Evolutionary conservation across 2,329 filamentous ascomycete species (phyloP), one percentile per base, ranked within the genome.

Genomic region (Colletotrichum horii): DNA sequence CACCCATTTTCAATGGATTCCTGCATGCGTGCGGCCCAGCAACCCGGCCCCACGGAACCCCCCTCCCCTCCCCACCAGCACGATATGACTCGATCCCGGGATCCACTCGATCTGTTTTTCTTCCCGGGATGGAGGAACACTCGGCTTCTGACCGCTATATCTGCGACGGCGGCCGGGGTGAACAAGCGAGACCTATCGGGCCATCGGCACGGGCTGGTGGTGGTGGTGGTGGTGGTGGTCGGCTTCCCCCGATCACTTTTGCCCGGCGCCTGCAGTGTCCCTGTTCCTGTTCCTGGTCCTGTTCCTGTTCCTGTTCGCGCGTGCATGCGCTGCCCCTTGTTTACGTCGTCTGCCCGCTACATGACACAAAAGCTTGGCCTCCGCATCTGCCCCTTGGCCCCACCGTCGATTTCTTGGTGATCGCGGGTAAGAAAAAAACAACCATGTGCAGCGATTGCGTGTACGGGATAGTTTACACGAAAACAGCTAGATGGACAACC

Each of bases 331-430:
- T 16, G 28, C 26, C 26, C 36, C 34, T 58, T 32, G 16, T 19
- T 32, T 15, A 36, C 43, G 28, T 67, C 43, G 36, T 66, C 52
- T 70, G 48, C 61, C 61, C 34, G 28, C 32, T 61, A 56, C 26
- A 62, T 67, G 62, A 56, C 69, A 71, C 52, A 72, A 67, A 73
- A 58, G 68, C 72, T 75, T 75, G 61, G 68, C 72, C 68, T 65
- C 69, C 68, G 55, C 69, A 61, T 43, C 32, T n/a, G 38, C 62
- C 30, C 69, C 55, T 66, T 38, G 15, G 48, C 61, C 62, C 43
- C 66, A 34, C 43, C 61, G 30, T 14, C 32, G 56, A 28, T 28
- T 32, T 15, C 4, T 43, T 26, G 61, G 34, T 22, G n/a, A 64
- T 36, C 30, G 61, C 14, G n/a, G 11, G n/a, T 11, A 8, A 3